A percentile compares a stretch with the other conserved stretches of the same genome.
These are phyloP conservation scores for Starmerella vitae DNA, from an alignment of 805 yeast genomes.

Conservation along the genomic window DNA sequence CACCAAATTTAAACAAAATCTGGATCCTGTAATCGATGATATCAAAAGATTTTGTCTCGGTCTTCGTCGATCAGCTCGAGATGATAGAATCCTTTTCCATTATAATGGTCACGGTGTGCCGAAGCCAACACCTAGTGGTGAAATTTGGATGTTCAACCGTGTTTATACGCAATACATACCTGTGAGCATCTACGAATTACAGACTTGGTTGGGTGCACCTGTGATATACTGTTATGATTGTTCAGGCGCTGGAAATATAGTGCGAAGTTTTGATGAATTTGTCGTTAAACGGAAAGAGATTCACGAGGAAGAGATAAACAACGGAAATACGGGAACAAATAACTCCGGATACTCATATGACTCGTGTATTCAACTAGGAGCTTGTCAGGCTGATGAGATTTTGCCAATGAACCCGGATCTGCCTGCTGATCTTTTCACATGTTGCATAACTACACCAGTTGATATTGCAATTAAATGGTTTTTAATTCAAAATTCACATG, in stretches of 20 bases:
- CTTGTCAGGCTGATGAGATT: conserved; percentile 74
- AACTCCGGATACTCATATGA: conserved; percentile 38
- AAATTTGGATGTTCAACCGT: conserved; percentile 94
- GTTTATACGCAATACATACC: conserved; percentile 97
- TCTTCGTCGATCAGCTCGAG: conserved; percentile 77
- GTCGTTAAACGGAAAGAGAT: conserved; percentile 67
- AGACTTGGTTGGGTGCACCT: conserved; percentile 96
- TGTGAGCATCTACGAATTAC: conserved; percentile 84
- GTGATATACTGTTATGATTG: conserved; percentile 92
- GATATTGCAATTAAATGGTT: conserved; percentile 89
- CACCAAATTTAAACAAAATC: conserved; percentile 76
- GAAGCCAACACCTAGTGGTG: conserved; percentile 90
- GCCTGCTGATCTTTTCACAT: conserved; percentile 92
- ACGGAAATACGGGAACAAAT: conserved; percentile 30
- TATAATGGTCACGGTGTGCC: conserved; percentile 99
- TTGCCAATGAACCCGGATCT: conserved; percentile 86
- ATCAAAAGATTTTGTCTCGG: conserved; percentile 83
- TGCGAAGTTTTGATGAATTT: conserved; percentile 75
- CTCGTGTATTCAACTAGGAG: conserved; percentile 87
- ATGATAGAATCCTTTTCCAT: conserved; percentile 83
- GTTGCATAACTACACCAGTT: conserved; percentile 90
- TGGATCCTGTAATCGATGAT: conserved; percentile 94
- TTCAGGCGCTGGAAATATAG: conserved; percentile 85
- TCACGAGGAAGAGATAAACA: conserved; percentile 3
- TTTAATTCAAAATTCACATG: conserved; percentile 49